Conservation (phyloP, 768 basidiomycete genomes). For the Multifurca ochricompacta region DNA sequence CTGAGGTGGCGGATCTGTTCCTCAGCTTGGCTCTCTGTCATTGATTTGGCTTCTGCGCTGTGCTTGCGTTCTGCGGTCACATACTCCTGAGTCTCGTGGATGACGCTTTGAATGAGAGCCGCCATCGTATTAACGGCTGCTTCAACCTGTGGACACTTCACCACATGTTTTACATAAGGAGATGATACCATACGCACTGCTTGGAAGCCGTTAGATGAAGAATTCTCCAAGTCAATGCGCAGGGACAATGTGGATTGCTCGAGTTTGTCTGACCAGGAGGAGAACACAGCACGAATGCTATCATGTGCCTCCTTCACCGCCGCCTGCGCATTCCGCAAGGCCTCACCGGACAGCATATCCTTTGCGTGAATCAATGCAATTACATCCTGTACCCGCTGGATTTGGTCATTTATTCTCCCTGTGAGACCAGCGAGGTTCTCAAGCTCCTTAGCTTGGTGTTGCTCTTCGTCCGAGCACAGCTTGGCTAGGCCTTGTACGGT, state of each 20-base stretch:
- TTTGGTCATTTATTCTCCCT: constrained; percentile 47
- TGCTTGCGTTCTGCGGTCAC: constrained; percentile 47
- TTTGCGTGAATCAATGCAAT: constrained; percentile 48
- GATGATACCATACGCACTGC: constrained; percentile 28
- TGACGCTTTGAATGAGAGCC: constrained; percentile 50
- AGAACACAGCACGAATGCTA: constrained; percentile 43
- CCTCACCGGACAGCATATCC: constrained; percentile 47
- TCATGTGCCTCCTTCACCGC: constrained; percentile 47
- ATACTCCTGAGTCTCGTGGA: constrained; percentile 50
- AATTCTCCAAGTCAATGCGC: constrained; percentile 39
- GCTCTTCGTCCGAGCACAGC: constrained; percentile 49
- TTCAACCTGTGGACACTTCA: constrained; percentile 35
- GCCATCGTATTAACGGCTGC: constrained; percentile 51
- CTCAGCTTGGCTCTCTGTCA: constrained; percentile 40
- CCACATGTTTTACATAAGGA: not conserved
- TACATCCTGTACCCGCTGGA: constrained; percentile 44
- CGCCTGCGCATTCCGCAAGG: constrained; percentile 40
- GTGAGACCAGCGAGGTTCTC: constrained; percentile 45
- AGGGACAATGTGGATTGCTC: constrained; percentile 40
- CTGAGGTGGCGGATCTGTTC: constrained; percentile 54
- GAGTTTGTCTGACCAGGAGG: constrained; percentile 49
- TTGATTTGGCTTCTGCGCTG: constrained; percentile 39
- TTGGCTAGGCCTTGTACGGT: constrained; percentile 45
- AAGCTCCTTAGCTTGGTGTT: constrained; percentile 49
- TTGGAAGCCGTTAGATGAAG: constrained; percentile 39